Conservation (phyloP, 148 eudicot species). For the Simmondsia chinensis region DNA sequence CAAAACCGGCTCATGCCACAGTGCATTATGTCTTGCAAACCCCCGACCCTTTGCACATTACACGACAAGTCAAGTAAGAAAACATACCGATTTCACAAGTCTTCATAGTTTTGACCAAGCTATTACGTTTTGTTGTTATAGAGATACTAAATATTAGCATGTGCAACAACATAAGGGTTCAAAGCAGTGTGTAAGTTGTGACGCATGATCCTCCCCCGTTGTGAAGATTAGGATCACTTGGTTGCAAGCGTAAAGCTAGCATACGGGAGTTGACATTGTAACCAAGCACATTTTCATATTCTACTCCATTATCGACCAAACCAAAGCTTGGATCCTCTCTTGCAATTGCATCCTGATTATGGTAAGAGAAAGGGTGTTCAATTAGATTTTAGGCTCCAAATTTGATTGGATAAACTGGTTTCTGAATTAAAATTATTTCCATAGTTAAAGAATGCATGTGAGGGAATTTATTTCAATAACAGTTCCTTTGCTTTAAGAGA, state of each 20-base stretch:
- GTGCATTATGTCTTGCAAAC: too few relatives aligned
- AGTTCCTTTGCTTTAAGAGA: background rate
- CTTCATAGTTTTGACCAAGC: background rate
- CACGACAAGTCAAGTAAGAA: too few relatives aligned
- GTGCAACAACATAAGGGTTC: too few relatives aligned
- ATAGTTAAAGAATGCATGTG: too few relatives aligned
- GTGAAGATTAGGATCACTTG: slow-evolving; percentile 28
- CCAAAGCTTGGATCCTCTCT: slow-evolving; percentile 71
- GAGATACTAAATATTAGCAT: background rate
- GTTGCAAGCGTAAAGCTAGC: slow-evolving; percentile 47
- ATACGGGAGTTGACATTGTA: slow-evolving; percentile 22
- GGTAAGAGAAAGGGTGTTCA: too few relatives aligned
- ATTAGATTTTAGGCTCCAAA: too few relatives aligned
- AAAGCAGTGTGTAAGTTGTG: slow-evolving; percentile 55
- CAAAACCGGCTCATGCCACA: too few relatives aligned
- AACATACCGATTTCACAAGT: too few relatives aligned
- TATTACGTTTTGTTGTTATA: background rate
- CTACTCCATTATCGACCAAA: slow-evolving; percentile 57
- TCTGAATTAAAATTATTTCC: too few relatives aligned
- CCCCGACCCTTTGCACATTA: too few relatives aligned
- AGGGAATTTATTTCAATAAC: too few relatives aligned
- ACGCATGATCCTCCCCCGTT: slow-evolving; percentile 51
- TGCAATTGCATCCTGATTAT: slow-evolving; percentile 32
- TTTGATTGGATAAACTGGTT: too few relatives aligned
- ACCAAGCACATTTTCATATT: slow-evolving; percentile 37